Conservation (phyloP, 179 eudicot species). For the Spinacia oleracea region DNA sequence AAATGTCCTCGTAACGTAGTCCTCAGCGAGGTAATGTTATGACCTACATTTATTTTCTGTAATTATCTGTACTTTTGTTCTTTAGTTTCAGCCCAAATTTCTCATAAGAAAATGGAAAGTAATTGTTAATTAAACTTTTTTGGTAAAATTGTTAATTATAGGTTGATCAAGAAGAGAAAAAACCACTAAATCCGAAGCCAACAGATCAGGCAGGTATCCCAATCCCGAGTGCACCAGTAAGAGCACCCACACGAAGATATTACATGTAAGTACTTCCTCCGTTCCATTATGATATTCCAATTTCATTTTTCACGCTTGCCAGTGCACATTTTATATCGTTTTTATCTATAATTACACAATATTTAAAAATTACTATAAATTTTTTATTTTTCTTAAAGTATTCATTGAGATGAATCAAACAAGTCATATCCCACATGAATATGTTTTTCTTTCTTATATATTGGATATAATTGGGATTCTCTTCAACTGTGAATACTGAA, state of each 20-base stretch:
- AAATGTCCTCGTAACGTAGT: slow-evolving; percentile 32
- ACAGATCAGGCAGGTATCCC: slow-evolving; percentile 43
- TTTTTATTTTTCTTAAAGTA: too few relatives aligned
- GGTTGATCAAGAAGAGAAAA: slow-evolving; percentile 46
- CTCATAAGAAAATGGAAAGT: not conserved
- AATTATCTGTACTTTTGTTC: not conserved
- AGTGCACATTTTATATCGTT: too few relatives aligned
- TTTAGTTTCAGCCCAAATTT: not conserved
- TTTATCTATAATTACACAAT: too few relatives aligned
- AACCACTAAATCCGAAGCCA: slow-evolving; percentile 46
- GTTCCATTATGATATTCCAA: too few relatives aligned
- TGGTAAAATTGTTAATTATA: slow-evolving; percentile 18
- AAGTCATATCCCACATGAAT: too few relatives aligned
- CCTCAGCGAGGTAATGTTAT: slow-evolving; percentile 27
- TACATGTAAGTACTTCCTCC: slow-evolving; percentile 63
- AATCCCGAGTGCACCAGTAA: slow-evolving; percentile 40
- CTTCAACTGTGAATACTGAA: too few relatives aligned
- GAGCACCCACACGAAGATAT: slow-evolving; percentile 43
- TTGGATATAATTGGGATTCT: too few relatives aligned
- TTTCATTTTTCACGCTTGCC: too few relatives aligned
- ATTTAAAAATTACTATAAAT: too few relatives aligned
- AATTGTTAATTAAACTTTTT: not conserved
- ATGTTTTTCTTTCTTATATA: too few relatives aligned
- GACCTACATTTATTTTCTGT: not conserved
- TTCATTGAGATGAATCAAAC: too few relatives aligned